phyloP scores from a whole-genome alignment of 228 moss, liverwort and hornwort genomes.

The Sphagnum magellanicum region DNA sequence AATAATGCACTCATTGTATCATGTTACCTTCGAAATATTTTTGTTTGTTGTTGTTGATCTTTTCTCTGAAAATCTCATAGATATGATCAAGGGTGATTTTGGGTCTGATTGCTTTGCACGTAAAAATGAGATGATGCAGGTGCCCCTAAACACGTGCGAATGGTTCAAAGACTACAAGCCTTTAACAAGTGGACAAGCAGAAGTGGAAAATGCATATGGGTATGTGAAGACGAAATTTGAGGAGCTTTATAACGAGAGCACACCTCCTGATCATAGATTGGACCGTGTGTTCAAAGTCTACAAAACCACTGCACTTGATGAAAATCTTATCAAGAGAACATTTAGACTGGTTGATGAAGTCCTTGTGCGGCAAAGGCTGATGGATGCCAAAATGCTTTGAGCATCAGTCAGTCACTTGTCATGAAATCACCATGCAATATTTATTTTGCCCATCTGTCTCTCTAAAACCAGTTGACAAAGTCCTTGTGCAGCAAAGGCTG shows the following conservation, averaged over 20 bases:
- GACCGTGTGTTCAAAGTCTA: slow-evolving; percentile 49
- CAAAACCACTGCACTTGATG: slow-evolving; percentile 56
- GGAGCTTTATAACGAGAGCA: slow-evolving; percentile 32
- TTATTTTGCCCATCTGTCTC: not conserved
- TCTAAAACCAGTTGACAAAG: slow-evolving; percentile 51
- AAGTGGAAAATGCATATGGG: slow-evolving; percentile 50
- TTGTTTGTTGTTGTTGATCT: too few relatives aligned
- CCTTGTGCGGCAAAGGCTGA: slow-evolving; percentile 24
- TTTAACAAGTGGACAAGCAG: slow-evolving; percentile 23
- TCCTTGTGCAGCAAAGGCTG: slow-evolving; percentile 25
- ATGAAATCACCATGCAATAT: too few relatives aligned
- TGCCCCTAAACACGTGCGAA: slow-evolving; percentile 50
- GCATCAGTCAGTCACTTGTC: not conserved
- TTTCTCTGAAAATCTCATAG: too few relatives aligned
- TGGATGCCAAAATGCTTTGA: slow-evolving; percentile 20
- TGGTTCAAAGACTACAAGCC: slow-evolving; percentile 62
- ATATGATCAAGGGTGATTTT: too few relatives aligned
- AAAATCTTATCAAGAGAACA: slow-evolving; percentile 41
- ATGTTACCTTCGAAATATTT: too few relatives aligned
- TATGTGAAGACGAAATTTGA: slow-evolving; percentile 54
- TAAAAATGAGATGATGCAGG: slow-evolving; percentile 14
- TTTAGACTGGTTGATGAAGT: slow-evolving; percentile 55
- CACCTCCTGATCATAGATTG: slow-evolving; percentile 20
- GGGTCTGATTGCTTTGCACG: too few relatives aligned
- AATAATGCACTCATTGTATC: too few relatives aligned